Conservation (phyloP, 805 yeast genomes). For the Hanseniaspora nectarophila region DNA sequence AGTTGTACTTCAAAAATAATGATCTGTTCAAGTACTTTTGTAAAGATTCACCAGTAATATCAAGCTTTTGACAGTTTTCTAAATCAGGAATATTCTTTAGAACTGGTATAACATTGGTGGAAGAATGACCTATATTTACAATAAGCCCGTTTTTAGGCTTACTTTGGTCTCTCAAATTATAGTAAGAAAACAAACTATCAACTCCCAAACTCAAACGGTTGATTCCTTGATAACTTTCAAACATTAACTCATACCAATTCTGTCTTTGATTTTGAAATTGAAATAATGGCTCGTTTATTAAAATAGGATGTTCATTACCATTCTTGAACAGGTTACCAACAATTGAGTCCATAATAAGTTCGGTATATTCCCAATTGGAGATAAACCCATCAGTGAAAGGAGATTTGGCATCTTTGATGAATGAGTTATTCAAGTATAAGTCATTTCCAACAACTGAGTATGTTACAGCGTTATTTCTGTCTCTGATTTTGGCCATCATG, state of each 20-base stretch:
- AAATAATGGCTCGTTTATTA: conserved; percentile 69
- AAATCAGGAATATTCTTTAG: conserved; percentile 54
- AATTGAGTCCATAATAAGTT: conserved; percentile 69
- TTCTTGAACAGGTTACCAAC: conserved; percentile 60
- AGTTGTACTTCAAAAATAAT: conserved; percentile 71
- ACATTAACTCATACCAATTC: conserved; percentile 67
- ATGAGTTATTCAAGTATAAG: conserved; percentile 54
- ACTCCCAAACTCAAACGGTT: conserved; percentile 72
- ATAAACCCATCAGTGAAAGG: conserved; percentile 82
- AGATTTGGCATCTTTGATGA: conserved; percentile 54
- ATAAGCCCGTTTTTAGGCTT: conserved; percentile 46
- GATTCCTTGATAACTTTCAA: conserved; percentile 60
- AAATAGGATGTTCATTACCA: conserved; percentile 61
- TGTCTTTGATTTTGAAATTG: conserved; percentile 58
- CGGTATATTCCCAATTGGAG: conserved; percentile 87
- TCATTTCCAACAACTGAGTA: conserved; percentile 77
- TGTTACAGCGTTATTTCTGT: conserved; percentile 50
- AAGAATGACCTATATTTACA: conserved; percentile 69
- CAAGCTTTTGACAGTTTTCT: conserved; percentile 62
- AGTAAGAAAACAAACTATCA: conserved; percentile 68
- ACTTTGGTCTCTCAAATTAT: conserved; percentile 38
- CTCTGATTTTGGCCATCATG: conserved; percentile 61
- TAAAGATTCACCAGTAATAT: conserved; percentile 82
- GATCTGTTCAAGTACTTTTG: conserved; percentile 50
- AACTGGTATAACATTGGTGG: conserved; percentile 75